Conservation (phyloP, 331 rosid genomes). For the Malus hybrid region DNA sequence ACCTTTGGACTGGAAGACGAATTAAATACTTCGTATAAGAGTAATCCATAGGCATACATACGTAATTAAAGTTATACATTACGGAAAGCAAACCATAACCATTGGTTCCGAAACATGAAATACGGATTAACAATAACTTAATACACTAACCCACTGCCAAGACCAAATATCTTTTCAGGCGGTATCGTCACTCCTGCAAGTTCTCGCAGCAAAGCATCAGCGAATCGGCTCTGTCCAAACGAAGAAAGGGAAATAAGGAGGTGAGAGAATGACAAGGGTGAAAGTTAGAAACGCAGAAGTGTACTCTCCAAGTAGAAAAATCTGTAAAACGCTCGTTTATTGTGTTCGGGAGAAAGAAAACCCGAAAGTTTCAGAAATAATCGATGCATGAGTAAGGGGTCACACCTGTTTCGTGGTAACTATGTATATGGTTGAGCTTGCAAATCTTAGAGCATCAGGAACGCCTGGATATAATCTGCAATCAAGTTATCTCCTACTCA, state of each 20-base stretch:
- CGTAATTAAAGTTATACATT: neutral
- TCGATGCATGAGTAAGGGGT: neutral
- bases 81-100: neutral
- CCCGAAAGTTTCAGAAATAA: neutral
- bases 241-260: neutral
- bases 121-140: neutral
- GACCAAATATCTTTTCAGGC: constrained; percentile 81
- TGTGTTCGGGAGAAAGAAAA: neutral
- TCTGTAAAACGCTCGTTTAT: neutral
- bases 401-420: constrained; percentile 89
- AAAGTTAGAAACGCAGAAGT: neutral
- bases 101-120: neutral
- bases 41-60: neutral
- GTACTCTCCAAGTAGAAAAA: too few relatives aligned
- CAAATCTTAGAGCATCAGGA: constrained; percentile 71
- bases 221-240: constrained; percentile 68
- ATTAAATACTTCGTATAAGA: neutral
- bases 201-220: constrained; percentile 72
- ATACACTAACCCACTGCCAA: constrained; percentile 71
- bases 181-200: constrained; percentile 78
- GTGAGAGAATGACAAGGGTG: neutral
- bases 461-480: constrained; percentile 86
- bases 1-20: constrained; percentile 65
- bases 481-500: constrained; percentile 5
- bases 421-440: constrained; percentile 78